Evolutionary conservation across 495 filamentous ascomycete species (phyloP).

Genomic region (Coniosporium apollinis): DNA sequence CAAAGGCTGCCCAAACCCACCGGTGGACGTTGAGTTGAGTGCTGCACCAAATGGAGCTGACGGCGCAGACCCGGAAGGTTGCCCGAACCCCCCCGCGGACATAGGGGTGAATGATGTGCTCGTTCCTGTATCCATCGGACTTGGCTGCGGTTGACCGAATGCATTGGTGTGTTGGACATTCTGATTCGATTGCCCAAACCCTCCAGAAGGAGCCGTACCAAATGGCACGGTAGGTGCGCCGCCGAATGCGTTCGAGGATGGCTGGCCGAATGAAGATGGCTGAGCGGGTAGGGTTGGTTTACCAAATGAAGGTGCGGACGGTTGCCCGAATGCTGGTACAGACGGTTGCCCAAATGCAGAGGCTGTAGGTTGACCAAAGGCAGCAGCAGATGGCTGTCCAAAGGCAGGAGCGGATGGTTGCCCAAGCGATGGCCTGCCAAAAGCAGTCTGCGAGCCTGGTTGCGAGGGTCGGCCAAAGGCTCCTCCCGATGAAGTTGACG

Average conservation of each 20-base stretch:
- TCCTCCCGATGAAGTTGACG: slow-evolving; percentile 7
- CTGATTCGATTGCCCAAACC: neutral
- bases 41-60: slow-evolving; percentile 8
- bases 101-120: slow-evolving; percentile 1
- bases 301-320: slow-evolving; percentile 10
- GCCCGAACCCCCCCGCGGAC: neutral
- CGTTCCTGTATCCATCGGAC: slow-evolving; percentile 7
- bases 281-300: slow-evolving; percentile 9
- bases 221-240: neutral
- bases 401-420: slow-evolving; percentile 7
- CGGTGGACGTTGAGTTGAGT: slow-evolving; percentile 1
- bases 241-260: slow-evolving; percentile 2
- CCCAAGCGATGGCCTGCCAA: neutral
- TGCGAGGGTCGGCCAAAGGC: slow-evolving; percentile 18
- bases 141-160: slow-evolving; percentile 15
- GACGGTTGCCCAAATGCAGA: slow-evolving; percentile 10
- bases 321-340: slow-evolving; percentile 5
- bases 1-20: neutral
- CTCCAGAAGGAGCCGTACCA: neutral
- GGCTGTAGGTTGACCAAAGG: slow-evolving; percentile 14
- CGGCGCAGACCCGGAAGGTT: slow-evolving; percentile 1
- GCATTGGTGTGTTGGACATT: slow-evolving; percentile 2
- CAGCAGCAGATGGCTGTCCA: slow-evolving; percentile 13
- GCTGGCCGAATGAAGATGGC: slow-evolving; percentile 9
- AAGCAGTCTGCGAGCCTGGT: slow-evolving; percentile 1